A percentile compares a stretch with the other conserved stretches of the same genome.
Conservation (phyloP, 2,329 filamentous ascomycete genomes). For the Sporothrix mexicana region DNA sequence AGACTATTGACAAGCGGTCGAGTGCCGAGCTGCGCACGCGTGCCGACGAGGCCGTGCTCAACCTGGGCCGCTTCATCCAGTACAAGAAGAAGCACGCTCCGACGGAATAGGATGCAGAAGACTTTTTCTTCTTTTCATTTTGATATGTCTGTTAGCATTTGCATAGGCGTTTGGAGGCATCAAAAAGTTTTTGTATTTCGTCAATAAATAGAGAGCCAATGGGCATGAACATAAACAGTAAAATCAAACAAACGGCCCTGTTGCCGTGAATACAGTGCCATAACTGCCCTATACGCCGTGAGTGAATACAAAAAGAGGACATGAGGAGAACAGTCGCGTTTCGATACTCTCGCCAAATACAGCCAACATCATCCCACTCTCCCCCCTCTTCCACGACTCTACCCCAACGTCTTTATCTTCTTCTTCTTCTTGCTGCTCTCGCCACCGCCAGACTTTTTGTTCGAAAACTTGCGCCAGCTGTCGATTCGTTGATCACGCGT, state of each 20-base stretch:
- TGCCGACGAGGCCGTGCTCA: conserved; percentile 66
- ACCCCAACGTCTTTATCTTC: conserved; percentile 69
- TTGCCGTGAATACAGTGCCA: conserved; percentile 7
- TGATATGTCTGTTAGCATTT: conserved; percentile 7
- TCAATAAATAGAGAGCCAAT: neutral
- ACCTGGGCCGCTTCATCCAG: conserved; percentile 65
- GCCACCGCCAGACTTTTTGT: conserved; percentile 58
- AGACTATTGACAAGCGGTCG: conserved; percentile 65
- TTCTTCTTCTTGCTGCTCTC: conserved; percentile 62
- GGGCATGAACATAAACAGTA: neutral
- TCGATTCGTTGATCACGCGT: conserved; percentile 89
- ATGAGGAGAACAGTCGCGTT: neutral
- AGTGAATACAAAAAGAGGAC: neutral
- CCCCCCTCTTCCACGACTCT: conserved; percentile 43
- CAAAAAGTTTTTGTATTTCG: conserved; percentile 17
- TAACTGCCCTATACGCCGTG: neutral
- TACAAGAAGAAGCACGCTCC: conserved; percentile 65
- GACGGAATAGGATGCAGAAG: neutral
- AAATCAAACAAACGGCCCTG: conserved; percentile 2
- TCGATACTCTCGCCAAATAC: neutral
- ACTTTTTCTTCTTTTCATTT: neutral
- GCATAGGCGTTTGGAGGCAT: conserved; percentile 21
- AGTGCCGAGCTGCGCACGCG: conserved; percentile 62
- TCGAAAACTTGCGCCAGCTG: conserved; percentile 85
- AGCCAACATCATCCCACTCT: neutral